These are phyloP conservation scores for Canna indica DNA, from an alignment of 176 grass and related monocot genomes.

Conservation along the genomic window DNA sequence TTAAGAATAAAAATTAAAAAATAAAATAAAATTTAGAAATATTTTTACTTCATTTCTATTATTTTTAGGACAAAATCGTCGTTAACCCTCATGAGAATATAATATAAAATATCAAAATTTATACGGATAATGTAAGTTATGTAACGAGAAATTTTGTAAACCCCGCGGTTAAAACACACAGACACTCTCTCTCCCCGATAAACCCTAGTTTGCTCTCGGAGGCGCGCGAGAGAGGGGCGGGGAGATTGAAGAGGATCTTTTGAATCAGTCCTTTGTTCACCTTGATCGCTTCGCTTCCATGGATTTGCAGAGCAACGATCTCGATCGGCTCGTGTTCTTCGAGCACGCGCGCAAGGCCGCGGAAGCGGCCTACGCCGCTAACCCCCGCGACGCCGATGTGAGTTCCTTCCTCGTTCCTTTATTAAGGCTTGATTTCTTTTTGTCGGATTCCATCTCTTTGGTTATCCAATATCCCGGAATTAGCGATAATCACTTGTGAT, in stretches of 20 bases:
- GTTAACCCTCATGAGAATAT: too few relatives aligned
- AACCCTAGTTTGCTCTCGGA: neutral
- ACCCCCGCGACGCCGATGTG: conserved; percentile 46
- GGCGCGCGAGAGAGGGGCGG: neutral
- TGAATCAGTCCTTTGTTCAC: neutral
- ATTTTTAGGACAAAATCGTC: too few relatives aligned
- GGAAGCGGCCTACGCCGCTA: conserved; percentile 23
- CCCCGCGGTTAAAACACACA: too few relatives aligned
- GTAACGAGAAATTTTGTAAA: too few relatives aligned
- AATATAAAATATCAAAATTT: too few relatives aligned
- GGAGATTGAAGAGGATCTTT: neutral
- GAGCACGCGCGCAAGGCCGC: conserved; percentile 36
- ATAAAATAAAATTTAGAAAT: too few relatives aligned
- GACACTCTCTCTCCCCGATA: neutral
- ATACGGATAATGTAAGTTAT: too few relatives aligned
- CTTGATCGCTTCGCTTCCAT: neutral
- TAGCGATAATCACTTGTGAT: neutral
- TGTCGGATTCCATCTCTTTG: neutral
- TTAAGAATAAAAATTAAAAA: too few relatives aligned
- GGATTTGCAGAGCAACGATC: conserved; percentile 29
- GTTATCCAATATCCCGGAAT: neutral
- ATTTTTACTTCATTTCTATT: too few relatives aligned
- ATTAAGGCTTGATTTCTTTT: neutral
- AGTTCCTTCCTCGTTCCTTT: neutral
- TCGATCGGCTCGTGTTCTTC: conserved; percentile 36